Base-by-base conservation (phyloP, 2,329 filamentous ascomycete genomes). In the Basipetospora chlamydospora region DNA sequence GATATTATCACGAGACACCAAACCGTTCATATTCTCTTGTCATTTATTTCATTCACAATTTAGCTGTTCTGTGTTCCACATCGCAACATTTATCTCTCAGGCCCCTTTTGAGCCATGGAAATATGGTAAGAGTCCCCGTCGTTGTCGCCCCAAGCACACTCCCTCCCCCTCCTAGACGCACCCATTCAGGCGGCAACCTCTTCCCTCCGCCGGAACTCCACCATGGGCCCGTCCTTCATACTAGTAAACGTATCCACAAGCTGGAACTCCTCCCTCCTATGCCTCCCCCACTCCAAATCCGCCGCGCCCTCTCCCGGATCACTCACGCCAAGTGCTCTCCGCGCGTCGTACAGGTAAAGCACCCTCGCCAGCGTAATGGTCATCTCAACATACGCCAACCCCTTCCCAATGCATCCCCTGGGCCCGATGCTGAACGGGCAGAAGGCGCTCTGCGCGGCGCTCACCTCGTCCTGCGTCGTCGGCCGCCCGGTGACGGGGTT, bases 371-470 rank as follows among this genome's bases (percentile, higher is more conserved):
- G 52, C 2, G 74, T 70, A 5, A 71, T 67, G 35, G 61, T 70
- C 66, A 81, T 70, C 59, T 82, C 77, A 30, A 70, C 64, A 46
- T 81, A 79, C 2, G 77, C 77, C 30, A 81, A 55, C 0, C 68
- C 67, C 62, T 82, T 83, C 0, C 79, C 80, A 38, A 84, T 80
- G 49, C 80, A 85, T 2, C 77, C 77, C 9, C 79, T 60, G 0
- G 77, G 73, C 0, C 80, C 80, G 42, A 82, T 61, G 31, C 70
- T 76, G 47, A 85, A 85, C 2, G 83, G 79, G 43, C 77, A 84
- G 56, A 82, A 88, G 1, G 81, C 81, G 23, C 64, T 66, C 35
- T 78, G 69, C 2, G 80, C 77, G 5, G 60, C 49, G 3, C 63
- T 58, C 2, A 72, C 58, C 36, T 72, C 67, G 2, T 64, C 61